These are phyloP conservation scores for Colletotrichum ledebouriae DNA, from an alignment of 2,329 filamentous ascomycete species.

Conservation along the genomic window DNA sequence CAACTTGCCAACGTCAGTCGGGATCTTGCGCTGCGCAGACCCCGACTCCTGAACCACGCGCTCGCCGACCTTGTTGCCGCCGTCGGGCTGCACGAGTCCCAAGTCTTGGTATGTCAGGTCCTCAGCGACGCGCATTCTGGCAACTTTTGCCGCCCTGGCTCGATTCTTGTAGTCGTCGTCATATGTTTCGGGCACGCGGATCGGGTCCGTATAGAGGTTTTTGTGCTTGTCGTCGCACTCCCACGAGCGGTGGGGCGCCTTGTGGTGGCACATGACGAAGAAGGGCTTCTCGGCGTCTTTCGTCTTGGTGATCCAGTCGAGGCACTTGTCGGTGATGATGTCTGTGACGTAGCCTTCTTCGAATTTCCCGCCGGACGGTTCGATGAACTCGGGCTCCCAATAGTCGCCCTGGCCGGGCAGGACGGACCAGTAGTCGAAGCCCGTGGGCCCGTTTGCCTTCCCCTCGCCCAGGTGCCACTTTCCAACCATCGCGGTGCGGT, in stretches of 20 bases:
- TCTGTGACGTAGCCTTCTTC: slow-evolving; percentile 63
- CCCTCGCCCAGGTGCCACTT: slow-evolving; percentile 69
- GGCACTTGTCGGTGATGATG: slow-evolving; percentile 64
- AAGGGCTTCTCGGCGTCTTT: slow-evolving; percentile 58
- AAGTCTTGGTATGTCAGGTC: slow-evolving; percentile 66
- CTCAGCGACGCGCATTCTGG: slow-evolving; percentile 65
- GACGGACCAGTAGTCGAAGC: slow-evolving; percentile 66
- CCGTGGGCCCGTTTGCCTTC: slow-evolving; percentile 58
- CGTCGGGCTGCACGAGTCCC: slow-evolving; percentile 62
- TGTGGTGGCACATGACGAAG: slow-evolving; percentile 70
- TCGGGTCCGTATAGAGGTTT: slow-evolving; percentile 60
- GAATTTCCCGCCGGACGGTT: slow-evolving; percentile 49
- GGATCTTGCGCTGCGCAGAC: slow-evolving; percentile 48
- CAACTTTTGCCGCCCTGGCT: slow-evolving; percentile 61
- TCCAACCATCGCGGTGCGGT: slow-evolving; percentile 65
- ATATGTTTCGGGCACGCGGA: slow-evolving; percentile 64
- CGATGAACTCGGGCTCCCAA: slow-evolving; percentile 64
- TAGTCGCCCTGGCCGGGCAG: slow-evolving; percentile 66
- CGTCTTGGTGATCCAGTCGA: slow-evolving; percentile 55
- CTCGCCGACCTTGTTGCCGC: slow-evolving; percentile 56
- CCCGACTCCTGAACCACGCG: slow-evolving; percentile 47
- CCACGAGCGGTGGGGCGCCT: slow-evolving; percentile 67
- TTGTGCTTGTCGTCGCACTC: slow-evolving; percentile 64
- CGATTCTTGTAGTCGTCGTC: slow-evolving; percentile 68
- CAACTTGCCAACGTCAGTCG: slow-evolving; percentile 47